Evolutionary conservation across 805 yeast species (phyloP).

Genomic region (Saccharomycopsis olivae): DNA sequence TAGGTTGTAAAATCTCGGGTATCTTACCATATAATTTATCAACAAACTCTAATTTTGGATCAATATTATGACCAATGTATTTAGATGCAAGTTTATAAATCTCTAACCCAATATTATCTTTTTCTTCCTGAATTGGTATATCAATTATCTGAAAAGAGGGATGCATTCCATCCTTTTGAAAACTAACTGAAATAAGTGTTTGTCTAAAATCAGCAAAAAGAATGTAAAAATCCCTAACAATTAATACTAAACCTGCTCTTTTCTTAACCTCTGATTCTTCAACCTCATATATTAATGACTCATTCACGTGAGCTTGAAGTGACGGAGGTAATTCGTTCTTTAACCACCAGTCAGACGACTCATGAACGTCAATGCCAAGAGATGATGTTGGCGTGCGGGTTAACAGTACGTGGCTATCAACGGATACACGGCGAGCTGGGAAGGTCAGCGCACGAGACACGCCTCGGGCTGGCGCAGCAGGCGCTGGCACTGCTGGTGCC

Average conservation of each 20-base stretch:
- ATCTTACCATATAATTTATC: slow-evolving; percentile 28
- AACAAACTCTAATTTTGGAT: slow-evolving; percentile 22
- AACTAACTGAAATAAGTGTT: slow-evolving; percentile 42
- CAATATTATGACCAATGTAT: slow-evolving; percentile 22
- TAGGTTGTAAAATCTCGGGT: slow-evolving; percentile 36
- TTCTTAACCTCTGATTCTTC: slow-evolving; percentile 1
- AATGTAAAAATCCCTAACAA: slow-evolving; percentile 10
- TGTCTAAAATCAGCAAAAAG: slow-evolving; percentile 1
- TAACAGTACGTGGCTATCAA: background rate
- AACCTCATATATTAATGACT: slow-evolving; percentile 50
- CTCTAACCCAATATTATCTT: slow-evolving; percentile 36
- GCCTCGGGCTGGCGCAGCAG: too few relatives aligned
- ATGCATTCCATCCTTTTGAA: slow-evolving; percentile 44
- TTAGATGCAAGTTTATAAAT: slow-evolving; percentile 36
- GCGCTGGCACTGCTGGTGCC: too few relatives aligned
- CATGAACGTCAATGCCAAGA: slow-evolving; percentile 22
- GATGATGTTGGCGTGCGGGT: background rate
- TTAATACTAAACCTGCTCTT: slow-evolving; percentile 1
- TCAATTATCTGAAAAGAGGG: slow-evolving; percentile 18
- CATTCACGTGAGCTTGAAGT: slow-evolving; percentile 29
- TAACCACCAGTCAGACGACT: slow-evolving; percentile 57
- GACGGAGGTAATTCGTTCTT: slow-evolving; percentile 46
- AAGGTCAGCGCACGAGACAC: too few relatives aligned
- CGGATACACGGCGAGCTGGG: too few relatives aligned
- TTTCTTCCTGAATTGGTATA: background rate